A percentile compares a stretch with the other conserved stretches of the same genome.
These are phyloP conservation scores for Chalciporus chontae DNA, from an alignment of 768 basidiomycete species.

Conservation along the genomic window DNA sequence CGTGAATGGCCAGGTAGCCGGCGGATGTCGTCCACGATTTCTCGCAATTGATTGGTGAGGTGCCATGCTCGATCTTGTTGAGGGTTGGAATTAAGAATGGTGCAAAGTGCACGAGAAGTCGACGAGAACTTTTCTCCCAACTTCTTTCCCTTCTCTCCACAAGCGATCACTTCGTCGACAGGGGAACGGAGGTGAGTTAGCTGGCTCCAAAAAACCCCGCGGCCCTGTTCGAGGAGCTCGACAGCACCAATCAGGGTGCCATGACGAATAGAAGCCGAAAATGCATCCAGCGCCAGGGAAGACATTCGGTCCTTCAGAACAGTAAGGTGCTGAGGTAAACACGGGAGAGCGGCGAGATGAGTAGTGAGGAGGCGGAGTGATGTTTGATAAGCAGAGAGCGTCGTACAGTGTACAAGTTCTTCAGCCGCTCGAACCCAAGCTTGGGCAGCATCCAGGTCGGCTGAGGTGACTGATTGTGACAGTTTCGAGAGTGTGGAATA, in stretches of 20 bases:
- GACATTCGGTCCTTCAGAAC: not conserved
- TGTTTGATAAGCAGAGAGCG: not conserved
- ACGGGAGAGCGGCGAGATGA: not conserved
- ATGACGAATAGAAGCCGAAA: slow-evolving; percentile 8
- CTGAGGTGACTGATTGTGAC: too few relatives aligned
- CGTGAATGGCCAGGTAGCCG: too few relatives aligned
- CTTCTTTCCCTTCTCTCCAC: not conserved
- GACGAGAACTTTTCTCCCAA: not conserved
- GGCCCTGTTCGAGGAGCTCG: slow-evolving; percentile 29
- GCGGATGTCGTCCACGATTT: too few relatives aligned
- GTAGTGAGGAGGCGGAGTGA: not conserved
- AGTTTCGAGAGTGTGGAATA: too few relatives aligned
- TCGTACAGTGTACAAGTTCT: too few relatives aligned
- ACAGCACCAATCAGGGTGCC: slow-evolving; percentile 13
- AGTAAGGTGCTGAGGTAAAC: not conserved
- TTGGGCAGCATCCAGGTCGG: too few relatives aligned
- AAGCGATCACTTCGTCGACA: not conserved
- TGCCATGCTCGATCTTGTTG: too few relatives aligned
- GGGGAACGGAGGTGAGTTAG: slow-evolving; percentile 11
- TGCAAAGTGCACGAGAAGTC: not conserved
- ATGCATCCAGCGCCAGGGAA: slow-evolving; percentile 8
- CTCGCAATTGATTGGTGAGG: too few relatives aligned
- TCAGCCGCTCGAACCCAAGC: too few relatives aligned
- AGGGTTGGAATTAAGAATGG: too few relatives aligned
- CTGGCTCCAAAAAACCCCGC: slow-evolving; percentile 18